Evolutionary conservation across 1,284 basidiomycete species (phyloP).

Genomic region (Boletus calvinii): DNA sequence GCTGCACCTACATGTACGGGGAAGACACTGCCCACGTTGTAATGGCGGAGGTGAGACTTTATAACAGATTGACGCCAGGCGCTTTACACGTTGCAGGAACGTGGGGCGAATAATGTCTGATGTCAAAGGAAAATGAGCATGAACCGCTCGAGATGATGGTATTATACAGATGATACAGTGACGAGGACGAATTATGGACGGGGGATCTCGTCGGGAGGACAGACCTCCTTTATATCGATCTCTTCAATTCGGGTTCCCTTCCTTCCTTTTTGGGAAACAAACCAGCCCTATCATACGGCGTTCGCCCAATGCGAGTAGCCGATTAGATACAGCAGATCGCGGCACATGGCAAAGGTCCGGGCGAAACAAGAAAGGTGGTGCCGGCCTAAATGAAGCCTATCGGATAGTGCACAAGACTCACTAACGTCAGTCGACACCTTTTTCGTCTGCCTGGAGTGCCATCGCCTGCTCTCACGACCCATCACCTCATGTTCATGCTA

Average conservation of each 20-base stretch:
- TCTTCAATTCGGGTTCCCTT: slow-evolving; percentile 10
- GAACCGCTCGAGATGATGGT: background rate
- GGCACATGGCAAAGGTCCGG: background rate
- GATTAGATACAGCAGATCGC: background rate
- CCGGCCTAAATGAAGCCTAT: no score
- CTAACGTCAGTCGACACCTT: background rate
- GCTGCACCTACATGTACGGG: slow-evolving; percentile 5
- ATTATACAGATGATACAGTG: background rate
- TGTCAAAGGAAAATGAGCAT: slow-evolving; percentile 2
- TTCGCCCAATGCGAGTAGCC: slow-evolving; percentile 7
- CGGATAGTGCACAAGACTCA: no score
- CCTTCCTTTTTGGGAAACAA: slow-evolving; percentile 3
- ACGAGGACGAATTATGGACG: background rate
- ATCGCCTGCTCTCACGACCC: background rate
- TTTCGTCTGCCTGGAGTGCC: background rate
- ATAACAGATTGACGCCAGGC: background rate
- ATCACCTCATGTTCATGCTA: background rate
- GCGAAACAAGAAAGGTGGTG: background rate
- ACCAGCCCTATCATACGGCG: background rate
- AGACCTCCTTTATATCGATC: slow-evolving; percentile 15
- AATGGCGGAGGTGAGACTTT: background rate
- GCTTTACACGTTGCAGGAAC: slow-evolving; percentile 4
- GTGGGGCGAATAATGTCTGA: background rate
- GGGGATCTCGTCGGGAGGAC: slow-evolving; percentile 1
- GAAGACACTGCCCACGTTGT: slow-evolving; percentile 13